Percentiles rank a stretch among this genome's conserved stretches.
These are phyloP conservation scores for Neckera pumila DNA, from an alignment of 225 moss, liverwort and hornwort species.

Conservation along the genomic window DNA sequence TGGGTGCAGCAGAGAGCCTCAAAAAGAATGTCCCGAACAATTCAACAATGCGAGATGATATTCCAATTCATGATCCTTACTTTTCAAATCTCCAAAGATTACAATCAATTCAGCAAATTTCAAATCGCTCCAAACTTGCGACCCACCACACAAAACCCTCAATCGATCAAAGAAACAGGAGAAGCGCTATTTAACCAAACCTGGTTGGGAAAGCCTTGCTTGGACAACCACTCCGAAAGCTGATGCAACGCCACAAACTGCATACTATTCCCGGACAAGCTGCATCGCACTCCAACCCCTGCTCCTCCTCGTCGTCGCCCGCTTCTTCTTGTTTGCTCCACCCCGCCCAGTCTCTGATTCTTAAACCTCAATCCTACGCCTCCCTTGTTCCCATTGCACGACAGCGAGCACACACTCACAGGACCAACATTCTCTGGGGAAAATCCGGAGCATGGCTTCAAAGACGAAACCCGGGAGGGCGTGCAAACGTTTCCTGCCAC, in stretches of 20 bases:
- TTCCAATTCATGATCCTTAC: neutral
- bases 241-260: conserved; percentile 50
- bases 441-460: neutral
- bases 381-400: neutral
- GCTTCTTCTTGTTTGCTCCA: neutral
- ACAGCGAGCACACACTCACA: neutral
- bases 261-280: conserved; percentile 32
- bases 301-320: neutral
- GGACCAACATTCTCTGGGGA: neutral
- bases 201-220: conserved; percentile 76
- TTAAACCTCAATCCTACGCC: neutral
- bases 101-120: neutral
- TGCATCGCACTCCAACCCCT: conserved; percentile 3
- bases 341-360: neutral
- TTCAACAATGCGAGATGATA: neutral
- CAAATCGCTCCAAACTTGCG: neutral
- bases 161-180: neutral
- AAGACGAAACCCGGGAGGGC: neutral
- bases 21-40: neutral
- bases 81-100: neutral
- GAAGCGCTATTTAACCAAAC: neutral
- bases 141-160: neutral
- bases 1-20: neutral
- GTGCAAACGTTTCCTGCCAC: neutral
- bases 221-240: conserved; percentile 62